Conservation (phyloP, 2,329 filamentous ascomycete species). For the Ophiostoma sp. region DNA sequence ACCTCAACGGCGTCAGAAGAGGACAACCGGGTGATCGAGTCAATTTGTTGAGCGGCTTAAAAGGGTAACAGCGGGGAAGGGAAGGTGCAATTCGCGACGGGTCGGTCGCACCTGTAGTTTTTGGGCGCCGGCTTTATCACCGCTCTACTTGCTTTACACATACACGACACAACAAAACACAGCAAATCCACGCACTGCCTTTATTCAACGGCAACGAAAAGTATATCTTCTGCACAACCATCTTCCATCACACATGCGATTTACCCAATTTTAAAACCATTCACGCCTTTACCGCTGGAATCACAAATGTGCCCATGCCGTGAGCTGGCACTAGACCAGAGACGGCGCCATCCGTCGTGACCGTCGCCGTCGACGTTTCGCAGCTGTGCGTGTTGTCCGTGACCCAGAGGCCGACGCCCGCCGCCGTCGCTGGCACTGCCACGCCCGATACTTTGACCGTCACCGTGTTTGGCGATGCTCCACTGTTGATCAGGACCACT, state of each 20-base stretch:
- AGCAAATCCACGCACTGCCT: not conserved
- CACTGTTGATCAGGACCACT: not conserved
- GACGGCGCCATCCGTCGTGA: constrained; percentile 25
- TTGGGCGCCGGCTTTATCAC: not conserved
- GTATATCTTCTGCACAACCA: not conserved
- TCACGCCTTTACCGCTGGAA: not conserved
- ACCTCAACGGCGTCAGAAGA: not conserved
- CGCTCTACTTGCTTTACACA: not conserved
- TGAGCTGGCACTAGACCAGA: not conserved
- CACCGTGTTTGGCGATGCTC: not conserved
- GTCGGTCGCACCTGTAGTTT: constrained; percentile 8
- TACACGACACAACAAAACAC: not conserved
- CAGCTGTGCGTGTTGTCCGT: constrained; percentile 30
- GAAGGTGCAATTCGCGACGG: not conserved
- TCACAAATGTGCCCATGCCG: not conserved
- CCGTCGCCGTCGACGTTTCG: constrained; percentile 27
- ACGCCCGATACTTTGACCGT: not conserved
- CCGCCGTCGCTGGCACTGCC: constrained; percentile 16
- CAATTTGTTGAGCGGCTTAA: constrained; percentile 20
- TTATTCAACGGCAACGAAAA: not conserved
- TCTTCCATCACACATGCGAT: not conserved
- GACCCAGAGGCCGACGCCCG: constrained; percentile 25
- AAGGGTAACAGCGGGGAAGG: constrained; percentile 8
- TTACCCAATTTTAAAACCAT: not conserved
- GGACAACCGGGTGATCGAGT: not conserved